These are phyloP conservation scores for Berkeleyomyces basicola DNA, from an alignment of 2,329 filamentous ascomycete species.

Conservation along the genomic window DNA sequence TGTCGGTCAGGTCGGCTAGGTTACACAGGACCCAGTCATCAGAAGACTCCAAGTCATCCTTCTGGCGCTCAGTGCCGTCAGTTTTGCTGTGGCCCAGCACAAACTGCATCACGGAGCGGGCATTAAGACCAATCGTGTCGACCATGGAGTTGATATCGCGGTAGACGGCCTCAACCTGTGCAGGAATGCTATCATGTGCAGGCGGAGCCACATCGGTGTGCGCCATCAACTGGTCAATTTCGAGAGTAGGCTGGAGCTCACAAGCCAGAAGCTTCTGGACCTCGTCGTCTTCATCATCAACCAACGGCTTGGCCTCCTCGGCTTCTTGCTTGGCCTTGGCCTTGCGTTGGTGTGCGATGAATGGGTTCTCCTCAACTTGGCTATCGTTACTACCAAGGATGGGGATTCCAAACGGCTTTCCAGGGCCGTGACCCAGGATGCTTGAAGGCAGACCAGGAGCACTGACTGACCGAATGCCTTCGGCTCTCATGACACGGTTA, in stretches of 20 bases:
- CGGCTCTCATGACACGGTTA: constrained; percentile 30
- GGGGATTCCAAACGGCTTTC: constrained; percentile 8
- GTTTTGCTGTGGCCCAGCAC: constrained; percentile 50
- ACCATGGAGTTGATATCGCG: constrained; percentile 88
- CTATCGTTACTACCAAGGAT: constrained; percentile 19
- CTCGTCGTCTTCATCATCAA: constrained; percentile 54
- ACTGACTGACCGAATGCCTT: constrained; percentile 39
- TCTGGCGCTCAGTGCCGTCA: constrained; percentile 32
- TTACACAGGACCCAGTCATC: constrained; percentile 64
- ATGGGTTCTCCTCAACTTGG: constrained; percentile 28
- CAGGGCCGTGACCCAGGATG: neutral
- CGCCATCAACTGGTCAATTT: constrained; percentile 51
- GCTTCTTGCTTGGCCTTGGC: constrained; percentile 38
- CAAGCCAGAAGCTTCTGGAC: constrained; percentile 45
- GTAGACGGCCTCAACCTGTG: constrained; percentile 51
- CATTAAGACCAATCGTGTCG: constrained; percentile 77
- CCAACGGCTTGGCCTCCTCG: constrained; percentile 38
- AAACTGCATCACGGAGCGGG: constrained; percentile 45
- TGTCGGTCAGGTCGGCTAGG: constrained; percentile 47
- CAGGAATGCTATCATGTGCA: constrained; percentile 39
- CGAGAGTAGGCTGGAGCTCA: constrained; percentile 43
- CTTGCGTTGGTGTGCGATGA: constrained; percentile 34
- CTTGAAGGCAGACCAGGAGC: constrained; percentile 26
- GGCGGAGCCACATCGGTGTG: constrained; percentile 37
- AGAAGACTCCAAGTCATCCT: constrained; percentile 50